Evolutionary conservation across 805 yeast genomes (phyloP), one percentile per base, ranked within the genome.

Genomic region (Lipomyces mesembrius): DNA sequence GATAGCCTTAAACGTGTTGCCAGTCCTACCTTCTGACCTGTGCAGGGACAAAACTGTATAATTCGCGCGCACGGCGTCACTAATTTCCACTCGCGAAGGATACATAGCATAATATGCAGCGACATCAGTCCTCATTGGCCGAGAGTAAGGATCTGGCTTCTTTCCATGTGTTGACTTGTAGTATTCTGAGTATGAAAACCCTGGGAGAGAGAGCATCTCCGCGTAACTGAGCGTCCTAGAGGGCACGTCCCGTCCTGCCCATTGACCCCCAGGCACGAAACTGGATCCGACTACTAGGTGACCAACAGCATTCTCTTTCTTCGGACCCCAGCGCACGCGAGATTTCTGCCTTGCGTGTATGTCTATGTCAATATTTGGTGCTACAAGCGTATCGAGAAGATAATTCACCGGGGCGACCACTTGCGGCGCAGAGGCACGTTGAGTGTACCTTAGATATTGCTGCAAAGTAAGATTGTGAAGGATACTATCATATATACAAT

Each of bases 201-300:
- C 77, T 2, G 79, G 79, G 20, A 77, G 63, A n/a, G 77, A 73
- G 39, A 77, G 71, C 78, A 75, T 77, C 64, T 76, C 77, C 7
- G 76, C 76, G 61, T 77, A 77, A 54, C 76, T 73, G 43, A 77
- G 67, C 17, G 71, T 65, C 27, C 60, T 57, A 3, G 70, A 63
- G 7, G 67, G 70, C 39, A 52, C 49, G 25, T 68, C 71, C 20
- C 27, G 51, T 7, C 56, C 62, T 2, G 75, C 71, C 79, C 79
- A 77, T 57, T 77, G 79, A 9, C 79, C 79, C 5, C 79, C 79
- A 0, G 77, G 67, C 6, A 12, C 39, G 12, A 68, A 57, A 9
- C 67, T 59, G 12, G 72, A 68, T 27, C 77, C 76, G 6, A 74
- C 59, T 17, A 77, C 75, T 12, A 71, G 51, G 63, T 74, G 77